Evolutionary conservation across 805 yeast genomes (phyloP).

Genomic region (Saccharomycopsis babjevae): DNA sequence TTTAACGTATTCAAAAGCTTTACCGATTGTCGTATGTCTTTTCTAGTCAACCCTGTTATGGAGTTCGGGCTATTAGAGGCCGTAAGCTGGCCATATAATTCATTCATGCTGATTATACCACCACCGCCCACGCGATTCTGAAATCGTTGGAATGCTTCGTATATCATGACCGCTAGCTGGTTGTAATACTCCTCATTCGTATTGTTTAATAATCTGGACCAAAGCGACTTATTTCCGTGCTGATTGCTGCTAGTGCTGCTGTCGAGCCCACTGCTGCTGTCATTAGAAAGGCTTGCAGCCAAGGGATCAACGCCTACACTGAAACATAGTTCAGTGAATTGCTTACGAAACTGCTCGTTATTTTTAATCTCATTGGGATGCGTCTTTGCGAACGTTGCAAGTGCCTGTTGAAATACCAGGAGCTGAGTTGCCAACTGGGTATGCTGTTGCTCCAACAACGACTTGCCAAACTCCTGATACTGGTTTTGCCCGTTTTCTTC

Average conservation of each 20-base stretch:
- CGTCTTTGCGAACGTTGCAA: conserved; percentile 63
- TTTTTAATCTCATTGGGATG: conserved; percentile 58
- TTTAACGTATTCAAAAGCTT: conserved; percentile 48
- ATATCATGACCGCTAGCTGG: conserved; percentile 61
- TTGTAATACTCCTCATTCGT: conserved; percentile 45
- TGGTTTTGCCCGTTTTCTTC: conserved; percentile 6
- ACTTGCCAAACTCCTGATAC: conserved; percentile 12
- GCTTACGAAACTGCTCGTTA: conserved; percentile 54
- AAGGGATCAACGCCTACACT: conserved; percentile 82
- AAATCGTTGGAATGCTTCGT: conserved; percentile 66
- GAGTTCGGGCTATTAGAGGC: conserved; percentile 20
- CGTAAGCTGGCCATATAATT: conserved; percentile 31
- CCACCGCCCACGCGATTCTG: conserved; percentile 54
- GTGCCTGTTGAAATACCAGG: conserved; percentile 63
- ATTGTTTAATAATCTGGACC: conserved; percentile 27
- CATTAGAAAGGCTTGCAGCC: conserved; percentile 28
- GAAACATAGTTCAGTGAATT: conserved; percentile 67
- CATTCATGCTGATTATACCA: conserved; percentile 61
- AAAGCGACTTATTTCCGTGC: conserved; percentile 25
- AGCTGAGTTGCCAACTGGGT: conserved; percentile 61
- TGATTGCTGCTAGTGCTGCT: conserved; percentile 22
- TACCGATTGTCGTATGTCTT: conserved; percentile 51
- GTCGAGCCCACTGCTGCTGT: conserved; percentile 21
- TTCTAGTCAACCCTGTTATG: conserved; percentile 27
- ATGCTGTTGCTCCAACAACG: conserved; percentile 41